Percentiles rank a stretch among this genome's conserved stretches.
phyloP scores from a whole-genome alignment of 495 filamentous ascomycete genomes.

The Haplographium delicatum region DNA sequence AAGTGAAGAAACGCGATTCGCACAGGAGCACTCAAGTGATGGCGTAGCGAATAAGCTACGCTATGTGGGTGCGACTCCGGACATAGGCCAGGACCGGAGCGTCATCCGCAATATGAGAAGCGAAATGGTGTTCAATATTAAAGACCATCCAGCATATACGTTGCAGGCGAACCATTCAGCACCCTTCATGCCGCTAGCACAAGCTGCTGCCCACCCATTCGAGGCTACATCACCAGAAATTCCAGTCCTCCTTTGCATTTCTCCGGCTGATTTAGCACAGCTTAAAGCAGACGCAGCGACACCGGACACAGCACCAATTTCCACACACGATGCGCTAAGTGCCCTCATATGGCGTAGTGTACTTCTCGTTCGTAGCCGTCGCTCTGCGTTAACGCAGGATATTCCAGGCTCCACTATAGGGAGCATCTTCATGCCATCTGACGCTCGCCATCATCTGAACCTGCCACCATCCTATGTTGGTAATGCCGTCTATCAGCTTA shows the following conservation, averaged over 20 bases:
- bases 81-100: background rate
- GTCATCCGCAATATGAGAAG: constrained; percentile 2
- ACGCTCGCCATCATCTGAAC: constrained; percentile 8
- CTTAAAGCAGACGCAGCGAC: constrained; percentile 12
- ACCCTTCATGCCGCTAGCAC: background rate
- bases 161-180: background rate
- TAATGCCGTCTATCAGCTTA: constrained; percentile 12
- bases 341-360: constrained; percentile 6
- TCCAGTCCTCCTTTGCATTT: constrained; percentile 2
- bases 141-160: constrained; percentile 7
- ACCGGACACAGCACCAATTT: background rate
- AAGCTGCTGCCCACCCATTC: background rate
- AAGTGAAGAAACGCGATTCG: constrained; percentile 3
- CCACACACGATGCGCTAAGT: constrained; percentile 7
- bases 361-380: constrained; percentile 8
- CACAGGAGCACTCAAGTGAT: background rate
- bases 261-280: background rate
- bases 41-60: background rate
- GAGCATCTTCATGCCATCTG: constrained; percentile 11
- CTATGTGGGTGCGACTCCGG: background rate
- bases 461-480: constrained; percentile 8
- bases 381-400: background rate
- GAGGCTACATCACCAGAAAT: constrained; percentile 7
- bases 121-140: constrained; percentile 2
- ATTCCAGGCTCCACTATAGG: background rate